Base-by-base conservation (phyloP, 2,329 filamentous ascomycete species). In the Coccinonectria pachysandricola region DNA sequence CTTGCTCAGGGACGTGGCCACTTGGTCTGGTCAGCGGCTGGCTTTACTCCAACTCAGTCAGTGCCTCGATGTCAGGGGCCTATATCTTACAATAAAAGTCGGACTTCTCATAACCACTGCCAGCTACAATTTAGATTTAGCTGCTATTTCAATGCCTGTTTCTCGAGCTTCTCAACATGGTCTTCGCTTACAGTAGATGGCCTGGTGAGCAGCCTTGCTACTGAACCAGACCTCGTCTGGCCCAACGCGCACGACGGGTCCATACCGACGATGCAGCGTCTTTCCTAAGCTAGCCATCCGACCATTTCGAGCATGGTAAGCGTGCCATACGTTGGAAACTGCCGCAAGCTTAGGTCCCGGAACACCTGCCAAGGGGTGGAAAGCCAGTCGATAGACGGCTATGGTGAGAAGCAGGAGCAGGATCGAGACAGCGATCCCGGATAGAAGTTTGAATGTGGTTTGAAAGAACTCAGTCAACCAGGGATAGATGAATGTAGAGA, bases 171-270 rank as follows among this genome's bases (percentile, higher is more conserved):
- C 21, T 21, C 4, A 12, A 9, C 12, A 5, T 1, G 6, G 5
- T 3, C 13, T 15, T 18, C 2, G 41, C 57, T 11, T 34, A 65
- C 64, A 49, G 42, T 70, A 71, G 6, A 68, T 64, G 2, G 49
- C 38, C 28, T 56, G 56, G 32, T 62, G 67, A 0, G 60, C 66
- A 24, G 66, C 62, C 12, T 44, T 52, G 3, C 57, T 64, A 31
- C 62, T 49, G 15, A 70, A 62, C 60, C 66, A 71, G 5, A 72
- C 54, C 39, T 71, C 67, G 17, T 68, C 57, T 0, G 68, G 68
- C 0, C 63, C 63, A 6, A 72, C 58, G 1, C 68, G 56, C n/a
- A 73, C 68, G 3, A 57, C 49, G 0, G 62, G 56, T 0, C 68
- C 68, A 32, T 71, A 70, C 8, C 31, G 43, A 0, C 38, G 32